phyloP scores from a whole-genome alignment of 108 stramenopile species.

The Schizochytrium sp. region DNA sequence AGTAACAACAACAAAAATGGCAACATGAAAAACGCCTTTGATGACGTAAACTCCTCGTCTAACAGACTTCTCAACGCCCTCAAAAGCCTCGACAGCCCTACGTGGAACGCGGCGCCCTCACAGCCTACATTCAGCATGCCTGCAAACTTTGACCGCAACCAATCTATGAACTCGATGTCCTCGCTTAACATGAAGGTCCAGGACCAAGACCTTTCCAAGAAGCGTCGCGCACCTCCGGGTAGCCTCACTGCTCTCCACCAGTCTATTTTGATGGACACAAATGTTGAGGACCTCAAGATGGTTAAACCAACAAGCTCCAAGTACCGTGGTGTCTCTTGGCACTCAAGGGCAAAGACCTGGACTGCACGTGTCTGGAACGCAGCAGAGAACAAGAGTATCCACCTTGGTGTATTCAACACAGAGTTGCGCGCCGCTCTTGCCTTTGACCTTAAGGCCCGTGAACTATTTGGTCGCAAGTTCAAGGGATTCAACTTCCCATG shows the following conservation, averaged over 20 bases:
- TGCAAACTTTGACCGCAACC: not conserved
- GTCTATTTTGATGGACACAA: slow-evolving; percentile 17
- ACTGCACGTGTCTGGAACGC: not conserved
- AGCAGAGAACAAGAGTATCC: slow-evolving; percentile 16
- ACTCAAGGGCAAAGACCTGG: slow-evolving; percentile 36
- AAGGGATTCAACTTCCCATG: slow-evolving; percentile 32
- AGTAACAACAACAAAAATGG: not conserved
- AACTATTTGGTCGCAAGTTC: slow-evolving; percentile 30
- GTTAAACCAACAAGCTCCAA: slow-evolving; percentile 39
- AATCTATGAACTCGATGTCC: not conserved
- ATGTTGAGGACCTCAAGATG: slow-evolving; percentile 24
- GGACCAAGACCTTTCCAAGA: not conserved
- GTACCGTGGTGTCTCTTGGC: slow-evolving; percentile 34
- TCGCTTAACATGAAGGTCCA: not conserved
- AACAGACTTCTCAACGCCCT: not conserved
- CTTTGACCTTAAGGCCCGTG: slow-evolving; percentile 47
- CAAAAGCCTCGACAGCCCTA: slow-evolving; percentile 25
- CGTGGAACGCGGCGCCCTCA: not conserved
- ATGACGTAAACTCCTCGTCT: not conserved
- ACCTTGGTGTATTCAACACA: slow-evolving; percentile 31
- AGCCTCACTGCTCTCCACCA: slow-evolving; percentile 32
- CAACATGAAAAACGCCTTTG: not conserved
- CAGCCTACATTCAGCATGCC: not conserved
- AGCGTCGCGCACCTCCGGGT: not conserved
- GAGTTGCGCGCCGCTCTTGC: slow-evolving; percentile 21